These are phyloP conservation scores for Calonectria hawksworthii DNA, from an alignment of 2,329 filamentous ascomycete species.

Conservation along the genomic window DNA sequence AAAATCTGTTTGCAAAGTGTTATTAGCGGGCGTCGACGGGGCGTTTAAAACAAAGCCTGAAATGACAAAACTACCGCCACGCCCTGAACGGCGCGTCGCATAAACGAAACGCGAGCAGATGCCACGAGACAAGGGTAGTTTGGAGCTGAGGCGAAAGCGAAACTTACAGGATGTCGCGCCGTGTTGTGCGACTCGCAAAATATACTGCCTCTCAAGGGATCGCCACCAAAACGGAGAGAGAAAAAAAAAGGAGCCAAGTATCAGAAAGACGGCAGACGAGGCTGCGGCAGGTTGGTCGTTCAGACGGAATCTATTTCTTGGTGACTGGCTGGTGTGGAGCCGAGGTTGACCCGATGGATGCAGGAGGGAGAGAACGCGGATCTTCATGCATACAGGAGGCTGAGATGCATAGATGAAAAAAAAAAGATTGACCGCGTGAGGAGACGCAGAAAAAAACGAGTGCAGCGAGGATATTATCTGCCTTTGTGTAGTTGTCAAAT, in stretches of 20 bases:
- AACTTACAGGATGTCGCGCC: slow-evolving; percentile 13
- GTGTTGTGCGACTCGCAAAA: background rate
- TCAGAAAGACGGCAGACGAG: slow-evolving; percentile 5
- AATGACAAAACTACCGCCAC: slow-evolving; percentile 11
- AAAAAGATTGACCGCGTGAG: background rate
- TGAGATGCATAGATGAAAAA: background rate
- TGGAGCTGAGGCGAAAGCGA: background rate
- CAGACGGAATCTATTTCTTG: slow-evolving; percentile 13
- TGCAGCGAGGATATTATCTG: too few relatives aligned
- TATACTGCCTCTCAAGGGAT: background rate
- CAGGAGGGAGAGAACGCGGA: background rate
- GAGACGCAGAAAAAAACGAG: too few relatives aligned
- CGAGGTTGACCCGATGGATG: slow-evolving; percentile 40
- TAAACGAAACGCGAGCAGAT: slow-evolving; percentile 28
- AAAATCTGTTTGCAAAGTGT: slow-evolving; percentile 10
- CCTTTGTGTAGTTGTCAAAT: too few relatives aligned
- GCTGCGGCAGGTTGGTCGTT: slow-evolving; percentile 19
- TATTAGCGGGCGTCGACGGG: slow-evolving; percentile 28
- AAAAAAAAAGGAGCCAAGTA: background rate
- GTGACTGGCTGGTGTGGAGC: slow-evolving; percentile 30
- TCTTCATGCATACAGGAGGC: background rate
- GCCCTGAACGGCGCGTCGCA: slow-evolving; percentile 26
- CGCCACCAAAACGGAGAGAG: slow-evolving; percentile 11
- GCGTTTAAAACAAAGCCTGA: slow-evolving; percentile 1
- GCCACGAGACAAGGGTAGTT: slow-evolving; percentile 6